Evolutionary conservation across 1,139 yeast genomes (phyloP).

Genomic region (Kodamaea derodonti): DNA sequence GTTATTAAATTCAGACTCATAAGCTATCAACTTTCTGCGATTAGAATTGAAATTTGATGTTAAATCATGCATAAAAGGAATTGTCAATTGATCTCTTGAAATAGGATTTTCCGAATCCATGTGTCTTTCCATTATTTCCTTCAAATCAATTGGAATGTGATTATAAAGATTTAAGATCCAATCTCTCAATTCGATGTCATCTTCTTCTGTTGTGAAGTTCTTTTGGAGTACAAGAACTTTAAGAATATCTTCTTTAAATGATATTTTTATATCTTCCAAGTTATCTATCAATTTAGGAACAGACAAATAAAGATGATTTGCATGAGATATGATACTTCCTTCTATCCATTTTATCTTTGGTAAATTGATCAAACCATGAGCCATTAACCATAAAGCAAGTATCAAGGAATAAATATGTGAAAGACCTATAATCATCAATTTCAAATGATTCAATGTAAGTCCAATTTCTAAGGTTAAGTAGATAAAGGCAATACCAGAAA

Average conservation of each 20-base stretch:
- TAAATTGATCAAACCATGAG: constrained; percentile 70
- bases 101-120: constrained; percentile 19
- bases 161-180: constrained; percentile 36
- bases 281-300: constrained; percentile 59
- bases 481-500: constrained; percentile 51
- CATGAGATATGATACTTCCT: constrained; percentile 37
- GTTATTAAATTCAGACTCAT: constrained; percentile 39
- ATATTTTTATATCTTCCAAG: constrained; percentile 60
- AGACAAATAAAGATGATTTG: constrained; percentile 45
- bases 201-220: constrained; percentile 31
- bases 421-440: constrained; percentile 67
- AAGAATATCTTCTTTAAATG: constrained; percentile 61
- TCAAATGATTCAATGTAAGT: constrained; percentile 52
- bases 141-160: constrained; percentile 34
- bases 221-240: constrained; percentile 50
- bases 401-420: constrained; percentile 78
- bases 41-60: constrained; percentile 37
- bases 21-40: constrained; percentile 37
- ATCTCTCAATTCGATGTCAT: constrained; percentile 34
- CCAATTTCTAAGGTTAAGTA: constrained; percentile 64
- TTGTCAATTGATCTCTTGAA: constrained; percentile 36
- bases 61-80: constrained; percentile 30
- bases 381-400: constrained; percentile 79
- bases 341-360: constrained; percentile 59
- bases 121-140: constrained; percentile 34